These are phyloP conservation scores for Leucoagaricus sp. DNA, from an alignment of 1,284 basidiomycete genomes.

Conservation along the genomic window DNA sequence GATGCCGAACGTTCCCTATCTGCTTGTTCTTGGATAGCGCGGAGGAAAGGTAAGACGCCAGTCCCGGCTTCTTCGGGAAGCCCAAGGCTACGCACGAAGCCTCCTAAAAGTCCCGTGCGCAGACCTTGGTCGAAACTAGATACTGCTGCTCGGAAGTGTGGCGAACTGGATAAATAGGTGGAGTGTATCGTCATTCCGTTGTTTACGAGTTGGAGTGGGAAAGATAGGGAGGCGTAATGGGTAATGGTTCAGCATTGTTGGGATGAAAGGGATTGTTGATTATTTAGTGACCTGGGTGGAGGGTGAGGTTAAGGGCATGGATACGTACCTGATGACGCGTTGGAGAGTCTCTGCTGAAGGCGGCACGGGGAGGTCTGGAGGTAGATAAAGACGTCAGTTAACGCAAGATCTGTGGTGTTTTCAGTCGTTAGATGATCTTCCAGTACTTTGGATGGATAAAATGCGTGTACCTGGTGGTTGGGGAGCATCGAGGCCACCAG, in stretches of 20 bases:
- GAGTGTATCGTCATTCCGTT: slow-evolving; percentile 4
- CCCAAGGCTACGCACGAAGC: slow-evolving; percentile 71
- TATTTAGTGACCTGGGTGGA: neutral
- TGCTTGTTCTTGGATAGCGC: slow-evolving; percentile 76
- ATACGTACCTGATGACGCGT: slow-evolving; percentile 41
- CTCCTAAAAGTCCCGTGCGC: slow-evolving; percentile 71
- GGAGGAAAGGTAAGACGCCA: slow-evolving; percentile 70
- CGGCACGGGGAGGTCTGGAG: slow-evolving; percentile 66
- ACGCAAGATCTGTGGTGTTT: slow-evolving; percentile 50
- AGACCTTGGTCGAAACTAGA: slow-evolving; percentile 75
- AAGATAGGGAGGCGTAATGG: too few relatives aligned
- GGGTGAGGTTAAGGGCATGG: neutral
- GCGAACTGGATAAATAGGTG: slow-evolving; percentile 30
- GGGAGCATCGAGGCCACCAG: neutral
- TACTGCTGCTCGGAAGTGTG: slow-evolving; percentile 49
- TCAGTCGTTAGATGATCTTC: neutral
- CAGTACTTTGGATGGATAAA: neutral
- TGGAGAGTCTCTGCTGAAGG: slow-evolving; percentile 65
- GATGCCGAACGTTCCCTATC: slow-evolving; percentile 38
- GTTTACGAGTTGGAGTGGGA: slow-evolving; percentile 29
- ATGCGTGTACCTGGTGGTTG: neutral
- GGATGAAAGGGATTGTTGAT: neutral
- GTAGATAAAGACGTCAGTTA: slow-evolving; percentile 74
- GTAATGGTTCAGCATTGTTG: too few relatives aligned
- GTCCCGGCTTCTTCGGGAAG: slow-evolving; percentile 78